These are phyloP conservation scores for Boletellus sp. DNA, from an alignment of 768 basidiomycete species.

Conservation along the genomic window DNA sequence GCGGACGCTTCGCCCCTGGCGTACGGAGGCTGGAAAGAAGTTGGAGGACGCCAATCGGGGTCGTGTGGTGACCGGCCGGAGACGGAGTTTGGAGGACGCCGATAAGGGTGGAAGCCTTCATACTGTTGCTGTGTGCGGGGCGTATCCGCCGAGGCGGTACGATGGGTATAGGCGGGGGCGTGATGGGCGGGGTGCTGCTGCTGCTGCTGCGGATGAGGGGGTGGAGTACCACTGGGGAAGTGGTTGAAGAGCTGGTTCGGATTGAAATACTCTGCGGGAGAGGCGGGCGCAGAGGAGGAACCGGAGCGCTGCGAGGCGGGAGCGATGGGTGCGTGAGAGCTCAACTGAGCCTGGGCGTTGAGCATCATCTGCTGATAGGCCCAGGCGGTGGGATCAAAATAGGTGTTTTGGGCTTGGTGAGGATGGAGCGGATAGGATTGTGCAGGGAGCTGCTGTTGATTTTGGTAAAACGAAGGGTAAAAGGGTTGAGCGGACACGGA, in stretches of 20 bases:
- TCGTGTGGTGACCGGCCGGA: conserved; percentile 29
- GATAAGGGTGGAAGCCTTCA: conserved; percentile 78
- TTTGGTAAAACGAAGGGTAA: conserved; percentile 77
- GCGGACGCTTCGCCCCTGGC: conserved; percentile 75
- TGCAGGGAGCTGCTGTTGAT: conserved; percentile 51
- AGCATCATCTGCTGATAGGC: conserved; percentile 92
- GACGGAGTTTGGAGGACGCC: conserved; percentile 48
- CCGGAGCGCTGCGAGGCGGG: conserved; percentile 36
- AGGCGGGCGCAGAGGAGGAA: conserved; percentile 36
- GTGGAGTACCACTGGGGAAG: conserved; percentile 69
- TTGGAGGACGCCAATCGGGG: conserved; percentile 48
- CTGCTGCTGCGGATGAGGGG: conserved; percentile 51
- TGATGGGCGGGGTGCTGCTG: conserved; percentile 36
- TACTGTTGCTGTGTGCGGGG: conserved; percentile 28
- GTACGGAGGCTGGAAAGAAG: conserved; percentile 70
- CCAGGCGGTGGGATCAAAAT: conserved; percentile 77
- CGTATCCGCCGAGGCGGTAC: conserved; percentile 32
- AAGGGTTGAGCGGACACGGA: conserved; percentile 67
- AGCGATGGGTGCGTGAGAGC: conserved; percentile 29
- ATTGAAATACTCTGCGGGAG: conserved; percentile 53
- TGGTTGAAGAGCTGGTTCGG: conserved; percentile 60
- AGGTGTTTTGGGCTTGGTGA: conserved; percentile 48
- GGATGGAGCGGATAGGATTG: conserved; percentile 47
- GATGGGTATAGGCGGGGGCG: conserved; percentile 36
- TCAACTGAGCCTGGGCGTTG: conserved; percentile 45